These are phyloP conservation scores for Aureobasidium sp. DNA, from an alignment of 2,329 filamentous ascomycete species.

Conservation along the genomic window DNA sequence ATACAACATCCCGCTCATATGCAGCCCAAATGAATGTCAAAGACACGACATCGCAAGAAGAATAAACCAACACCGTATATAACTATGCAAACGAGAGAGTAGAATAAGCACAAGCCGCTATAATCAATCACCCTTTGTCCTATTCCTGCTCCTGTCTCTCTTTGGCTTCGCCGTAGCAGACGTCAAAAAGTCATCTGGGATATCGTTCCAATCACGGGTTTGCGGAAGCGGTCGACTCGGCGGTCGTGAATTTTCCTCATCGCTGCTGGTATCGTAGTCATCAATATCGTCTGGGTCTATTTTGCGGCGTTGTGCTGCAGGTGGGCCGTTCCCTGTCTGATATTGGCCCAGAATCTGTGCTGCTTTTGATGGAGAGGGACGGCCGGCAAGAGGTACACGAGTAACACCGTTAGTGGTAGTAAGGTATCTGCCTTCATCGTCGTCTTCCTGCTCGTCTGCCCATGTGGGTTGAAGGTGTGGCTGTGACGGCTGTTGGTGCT, in stretches of 20 bases:
- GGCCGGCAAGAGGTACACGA: slow-evolving; percentile 24
- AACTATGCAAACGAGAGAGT: neutral
- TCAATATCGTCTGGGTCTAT: slow-evolving; percentile 14
- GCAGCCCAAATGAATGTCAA: neutral
- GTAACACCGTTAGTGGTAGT: slow-evolving; percentile 27
- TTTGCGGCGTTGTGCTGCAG: slow-evolving; percentile 21
- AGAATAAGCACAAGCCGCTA: neutral
- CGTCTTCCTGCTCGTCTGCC: slow-evolving; percentile 10
- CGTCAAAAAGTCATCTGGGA: slow-evolving; percentile 31
- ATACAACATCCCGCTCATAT: neutral
- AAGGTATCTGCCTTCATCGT: slow-evolving; percentile 26
- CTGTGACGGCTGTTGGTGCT: neutral
- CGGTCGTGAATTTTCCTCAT: slow-evolving; percentile 25
- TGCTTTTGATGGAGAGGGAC: slow-evolving; percentile 32
- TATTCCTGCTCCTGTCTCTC: neutral
- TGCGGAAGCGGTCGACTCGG: slow-evolving; percentile 16
- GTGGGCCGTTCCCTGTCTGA: slow-evolving; percentile 15
- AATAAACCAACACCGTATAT: neutral
- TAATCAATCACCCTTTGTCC: neutral
- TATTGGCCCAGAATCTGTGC: slow-evolving; percentile 32
- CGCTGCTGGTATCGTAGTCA: slow-evolving; percentile 23
- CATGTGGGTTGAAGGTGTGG: neutral
- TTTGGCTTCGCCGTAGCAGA: neutral
- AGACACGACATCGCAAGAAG: neutral
- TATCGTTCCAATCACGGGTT: slow-evolving; percentile 39